phyloP scores from a whole-genome alignment of 371 early-diverging fungal genomes.

The Mucor plumbeus region DNA sequence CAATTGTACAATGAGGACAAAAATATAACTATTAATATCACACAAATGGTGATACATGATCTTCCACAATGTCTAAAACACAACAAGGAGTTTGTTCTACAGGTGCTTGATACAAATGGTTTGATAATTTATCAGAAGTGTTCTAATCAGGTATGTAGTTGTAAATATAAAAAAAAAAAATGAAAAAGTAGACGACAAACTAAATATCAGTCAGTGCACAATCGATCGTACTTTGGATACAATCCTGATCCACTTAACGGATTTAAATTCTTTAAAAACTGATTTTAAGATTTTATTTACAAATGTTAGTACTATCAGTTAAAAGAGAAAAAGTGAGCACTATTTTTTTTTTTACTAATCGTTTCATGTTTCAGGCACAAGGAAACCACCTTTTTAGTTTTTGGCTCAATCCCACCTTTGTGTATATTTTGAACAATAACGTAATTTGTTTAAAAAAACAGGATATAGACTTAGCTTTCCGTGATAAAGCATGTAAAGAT shows the following conservation, averaged over 20 bases:
- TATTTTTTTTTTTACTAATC: too few species aligned
- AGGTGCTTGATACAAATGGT: constrained; percentile 15
- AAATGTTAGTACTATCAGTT: constrained; percentile 27
- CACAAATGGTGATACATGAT: constrained; percentile 21
- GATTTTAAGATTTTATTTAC: constrained; percentile 58
- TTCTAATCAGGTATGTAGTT: constrained; percentile 27
- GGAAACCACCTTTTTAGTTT: constrained; percentile 22
- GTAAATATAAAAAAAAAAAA: background rate
- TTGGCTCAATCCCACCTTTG: constrained; percentile 60
- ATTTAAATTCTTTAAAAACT: constrained; percentile 36
- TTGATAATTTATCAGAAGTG: constrained; percentile 31
- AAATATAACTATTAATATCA: background rate
- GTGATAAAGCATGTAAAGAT: constrained; percentile 25
- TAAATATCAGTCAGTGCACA: background rate
- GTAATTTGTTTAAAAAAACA: constrained; percentile 41
- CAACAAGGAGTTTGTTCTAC: constrained; percentile 14
- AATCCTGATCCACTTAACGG: constrained; percentile 34
- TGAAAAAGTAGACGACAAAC: background rate
- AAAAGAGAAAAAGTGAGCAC: background rate
- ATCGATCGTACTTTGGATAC: constrained; percentile 29
- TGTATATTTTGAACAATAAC: constrained; percentile 26
- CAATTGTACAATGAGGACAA: constrained; percentile 23
- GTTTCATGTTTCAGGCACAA: constrained; percentile 1
- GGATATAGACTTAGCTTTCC: constrained; percentile 40
- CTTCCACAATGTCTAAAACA: constrained; percentile 15